These are phyloP conservation scores for Fusarium penzigii DNA, from an alignment of 2,329 filamentous ascomycete genomes.

Conservation along the genomic window DNA sequence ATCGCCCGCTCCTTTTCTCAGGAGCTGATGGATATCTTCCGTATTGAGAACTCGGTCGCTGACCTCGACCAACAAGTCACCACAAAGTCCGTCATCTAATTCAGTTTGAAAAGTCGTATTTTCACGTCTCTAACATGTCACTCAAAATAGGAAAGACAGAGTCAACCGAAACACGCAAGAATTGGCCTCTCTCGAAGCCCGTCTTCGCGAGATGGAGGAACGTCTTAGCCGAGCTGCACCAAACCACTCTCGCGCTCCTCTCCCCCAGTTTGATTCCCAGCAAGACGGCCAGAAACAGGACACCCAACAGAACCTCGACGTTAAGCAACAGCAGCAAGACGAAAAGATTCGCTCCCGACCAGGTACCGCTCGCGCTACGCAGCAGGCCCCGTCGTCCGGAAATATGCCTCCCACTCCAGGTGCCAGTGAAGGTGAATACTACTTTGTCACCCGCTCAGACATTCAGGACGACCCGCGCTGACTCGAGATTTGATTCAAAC, in stretches of 20 bases:
- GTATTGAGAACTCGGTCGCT: conserved; percentile 76
- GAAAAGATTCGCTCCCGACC: conserved; percentile 51
- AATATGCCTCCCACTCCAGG: conserved; percentile 62
- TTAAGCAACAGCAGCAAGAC: conserved; percentile 23
- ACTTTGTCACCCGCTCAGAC: conserved; percentile 37
- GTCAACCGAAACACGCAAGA: conserved; percentile 75
- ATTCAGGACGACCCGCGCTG: conserved; percentile 33
- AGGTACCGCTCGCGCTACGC: conserved; percentile 53
- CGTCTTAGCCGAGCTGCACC: conserved; percentile 55
- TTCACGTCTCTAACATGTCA: conserved; percentile 16
- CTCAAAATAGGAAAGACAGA: conserved; percentile 67
- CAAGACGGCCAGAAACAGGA: conserved; percentile 21
- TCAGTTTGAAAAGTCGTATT: conserved; percentile 1
- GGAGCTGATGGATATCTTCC: conserved; percentile 86
- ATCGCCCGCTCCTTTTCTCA: conserved; percentile 85
- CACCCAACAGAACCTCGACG: conserved; percentile 18
- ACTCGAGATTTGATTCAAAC: conserved; percentile 27
- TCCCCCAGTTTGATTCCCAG: conserved; percentile 18
- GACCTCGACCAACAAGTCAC: conserved; percentile 74
- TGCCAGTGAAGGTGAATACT: conserved; percentile 64
- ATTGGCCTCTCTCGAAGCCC: conserved; percentile 81
- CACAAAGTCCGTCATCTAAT: conserved; percentile 66
- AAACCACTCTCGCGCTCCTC: conserved; percentile 19
- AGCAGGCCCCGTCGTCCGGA: conserved; percentile 53
- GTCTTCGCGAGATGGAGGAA: conserved; percentile 82